These are phyloP conservation scores for Hamigera avellanea DNA, from an alignment of 495 filamentous ascomycete species.

Conservation along the genomic window DNA sequence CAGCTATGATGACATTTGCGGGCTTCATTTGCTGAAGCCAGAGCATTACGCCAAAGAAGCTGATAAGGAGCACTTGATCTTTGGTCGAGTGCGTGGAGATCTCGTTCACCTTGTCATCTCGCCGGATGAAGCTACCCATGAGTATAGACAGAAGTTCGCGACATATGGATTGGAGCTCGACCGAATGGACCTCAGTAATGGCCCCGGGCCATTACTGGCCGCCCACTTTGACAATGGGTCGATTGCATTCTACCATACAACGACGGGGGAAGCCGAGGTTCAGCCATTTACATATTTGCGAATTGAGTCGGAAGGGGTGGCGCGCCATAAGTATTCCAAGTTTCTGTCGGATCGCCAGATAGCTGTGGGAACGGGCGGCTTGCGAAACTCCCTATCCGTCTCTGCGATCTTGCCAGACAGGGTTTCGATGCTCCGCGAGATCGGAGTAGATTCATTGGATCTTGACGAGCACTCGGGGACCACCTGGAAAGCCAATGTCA, in stretches of 20 bases:
- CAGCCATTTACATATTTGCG: slow-evolving; percentile 26
- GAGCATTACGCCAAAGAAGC: slow-evolving; percentile 17
- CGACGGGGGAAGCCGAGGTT: slow-evolving; percentile 15
- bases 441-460: slow-evolving; percentile 18
- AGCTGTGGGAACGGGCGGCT: slow-evolving; percentile 38
- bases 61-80: slow-evolving; percentile 26
- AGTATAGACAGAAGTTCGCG: slow-evolving; percentile 21
- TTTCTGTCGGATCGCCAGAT: slow-evolving; percentile 38
- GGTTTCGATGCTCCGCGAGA: slow-evolving; percentile 21
- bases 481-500: slow-evolving; percentile 23
- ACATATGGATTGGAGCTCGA: slow-evolving; percentile 19
- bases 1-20: slow-evolving; percentile 54
- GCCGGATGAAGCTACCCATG: slow-evolving; percentile 11
- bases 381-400: slow-evolving; percentile 34
- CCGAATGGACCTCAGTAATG: slow-evolving; percentile 20
- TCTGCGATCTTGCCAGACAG: slow-evolving; percentile 33
- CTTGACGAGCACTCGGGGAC: slow-evolving; percentile 12
- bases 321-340: slow-evolving; percentile 36
- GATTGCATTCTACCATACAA: slow-evolving; percentile 36
- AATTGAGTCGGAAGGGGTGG: slow-evolving; percentile 9
- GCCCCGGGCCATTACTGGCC: slow-evolving; percentile 28
- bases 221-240: slow-evolving; percentile 31
- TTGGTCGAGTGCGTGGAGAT: slow-evolving; percentile 28
- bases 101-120: slow-evolving; percentile 25
- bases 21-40: slow-evolving; percentile 39